Evolutionary conservation across 148 eudicot species (phyloP), one percentile per base, ranked within the genome.

Genomic region (Bassia scoparia): DNA sequence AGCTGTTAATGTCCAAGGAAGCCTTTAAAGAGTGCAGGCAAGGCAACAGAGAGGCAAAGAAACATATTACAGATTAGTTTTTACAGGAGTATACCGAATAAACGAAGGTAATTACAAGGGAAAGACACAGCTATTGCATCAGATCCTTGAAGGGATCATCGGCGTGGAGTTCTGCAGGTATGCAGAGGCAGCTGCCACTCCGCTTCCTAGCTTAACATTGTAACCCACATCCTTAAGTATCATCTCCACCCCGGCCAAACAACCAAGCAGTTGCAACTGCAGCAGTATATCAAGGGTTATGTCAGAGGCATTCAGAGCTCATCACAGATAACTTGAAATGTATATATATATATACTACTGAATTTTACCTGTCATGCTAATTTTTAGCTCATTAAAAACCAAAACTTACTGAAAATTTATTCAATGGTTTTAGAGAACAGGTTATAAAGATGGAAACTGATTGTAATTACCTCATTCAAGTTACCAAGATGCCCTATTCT

Each of bases 231-330:
- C 99, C 77, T 91, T 95, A 7, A 95, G 99, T 75, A 95, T 82
- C 99, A 95, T 95, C 79, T 95, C 98, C 79, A 95, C 98, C 43
- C 98, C 98, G 61, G 96, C 97, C 77, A 95, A 89, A 82, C 96
- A 89, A 2, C 98, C 98, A 72, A 95, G 67, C 77, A 95, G 76
- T 95, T 95, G 98, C 86, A 95, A 71, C 98, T 95, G 80, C 84
- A 82, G 41, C 30, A 60, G 70, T 33, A 24, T 4, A 52, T 27
- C 53, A 55, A 23, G 27, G 17, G 44, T 63, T 37, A 41, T 26
- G n/a, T n/a, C n/a, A n/a, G n/a, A 44, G 33, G 44, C 53, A 58
- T 17, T 58, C 34, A 20, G 33, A n/a, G 60, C n/a, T 21, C 53
- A 41, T 8, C 0, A 12, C 11, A 12, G 11, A 2, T 12, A 41